A percentile compares a stretch with the other conserved stretches of the same genome.
Evolutionary conservation across 2,329 filamentous ascomycete species (phyloP).

Genomic region (Penicillium sp.): DNA sequence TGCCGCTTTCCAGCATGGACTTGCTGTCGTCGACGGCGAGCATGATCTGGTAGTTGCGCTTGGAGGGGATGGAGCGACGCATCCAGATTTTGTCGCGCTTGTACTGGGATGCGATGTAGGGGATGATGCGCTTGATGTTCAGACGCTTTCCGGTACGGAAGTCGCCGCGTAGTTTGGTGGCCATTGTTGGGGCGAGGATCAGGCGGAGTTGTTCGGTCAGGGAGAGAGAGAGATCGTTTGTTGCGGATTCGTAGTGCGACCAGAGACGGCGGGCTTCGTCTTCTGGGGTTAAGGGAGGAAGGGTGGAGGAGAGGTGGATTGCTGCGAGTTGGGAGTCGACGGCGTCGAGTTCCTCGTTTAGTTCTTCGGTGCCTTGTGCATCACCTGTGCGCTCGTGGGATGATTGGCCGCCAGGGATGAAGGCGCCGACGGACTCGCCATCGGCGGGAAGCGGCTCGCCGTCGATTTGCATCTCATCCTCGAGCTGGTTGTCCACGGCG

Average conservation of each 20-base stretch:
- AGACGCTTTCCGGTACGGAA: slow-evolving; percentile 97
- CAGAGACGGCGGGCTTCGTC: slow-evolving; percentile 70
- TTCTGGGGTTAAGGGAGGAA: slow-evolving; percentile 44
- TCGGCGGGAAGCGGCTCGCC: slow-evolving; percentile 33
- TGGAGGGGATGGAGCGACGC: slow-evolving; percentile 83
- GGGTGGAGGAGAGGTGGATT: slow-evolving; percentile 64
- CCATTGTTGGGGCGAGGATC: slow-evolving; percentile 89
- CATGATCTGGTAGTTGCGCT: slow-evolving; percentile 94
- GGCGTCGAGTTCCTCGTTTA: slow-evolving; percentile 46
- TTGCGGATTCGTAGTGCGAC: slow-evolving; percentile 77
- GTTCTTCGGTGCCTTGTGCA: slow-evolving; percentile 40
- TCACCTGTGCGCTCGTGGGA: slow-evolving; percentile 28
- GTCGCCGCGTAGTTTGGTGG: slow-evolving; percentile 92
- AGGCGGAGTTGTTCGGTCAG: slow-evolving; percentile 92
- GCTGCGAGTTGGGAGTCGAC: slow-evolving; percentile 59
- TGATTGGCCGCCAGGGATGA: slow-evolving; percentile 50
- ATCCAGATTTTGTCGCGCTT: slow-evolving; percentile 99
- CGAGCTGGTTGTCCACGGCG: slow-evolving; percentile 46
- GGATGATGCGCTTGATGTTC: slow-evolving; percentile 99
- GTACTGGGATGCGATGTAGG: slow-evolving; percentile 96
- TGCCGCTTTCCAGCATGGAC: slow-evolving; percentile 81
- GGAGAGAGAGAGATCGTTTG: slow-evolving; percentile 79
- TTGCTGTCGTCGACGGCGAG: slow-evolving; percentile 94
- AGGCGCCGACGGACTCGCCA: slow-evolving; percentile 47
- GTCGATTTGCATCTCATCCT: slow-evolving; percentile 45